Conservation (phyloP, 345 rosid species). For the Geranium brycei region DNA sequence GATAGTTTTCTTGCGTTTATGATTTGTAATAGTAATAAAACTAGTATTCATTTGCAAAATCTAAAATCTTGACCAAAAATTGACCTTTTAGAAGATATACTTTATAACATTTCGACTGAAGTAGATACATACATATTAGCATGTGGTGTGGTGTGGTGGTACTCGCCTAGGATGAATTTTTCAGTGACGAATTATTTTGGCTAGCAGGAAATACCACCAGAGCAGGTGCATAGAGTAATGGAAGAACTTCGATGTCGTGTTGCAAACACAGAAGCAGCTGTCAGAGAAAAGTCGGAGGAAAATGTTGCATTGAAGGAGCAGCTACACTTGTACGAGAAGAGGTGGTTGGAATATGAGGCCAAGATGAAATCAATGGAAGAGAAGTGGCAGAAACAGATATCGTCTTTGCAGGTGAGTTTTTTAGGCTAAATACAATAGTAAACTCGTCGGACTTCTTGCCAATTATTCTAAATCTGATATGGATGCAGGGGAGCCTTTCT, state of each 20-base stretch:
- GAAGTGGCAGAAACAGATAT: constrained; percentile 86
- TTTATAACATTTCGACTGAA: not conserved
- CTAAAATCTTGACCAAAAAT: no score
- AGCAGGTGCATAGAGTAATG: constrained; percentile 46
- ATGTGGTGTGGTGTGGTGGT: not conserved
- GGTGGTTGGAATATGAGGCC: constrained; percentile 68
- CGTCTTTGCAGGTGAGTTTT: constrained; percentile 64
- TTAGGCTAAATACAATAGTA: not conserved
- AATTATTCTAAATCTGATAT: no score
- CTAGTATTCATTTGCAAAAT: no score
- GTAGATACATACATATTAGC: not conserved
- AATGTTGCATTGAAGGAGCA: constrained; percentile 62
- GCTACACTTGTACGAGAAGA: constrained; percentile 51
- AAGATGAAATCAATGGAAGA: constrained; percentile 96
- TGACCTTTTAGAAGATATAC: no score
- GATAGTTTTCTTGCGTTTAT: not conserved
- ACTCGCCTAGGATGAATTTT: not conserved
- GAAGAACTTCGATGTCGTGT: constrained; percentile 64
- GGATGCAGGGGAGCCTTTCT: constrained; percentile 57
- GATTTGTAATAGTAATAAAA: no score
- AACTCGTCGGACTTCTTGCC: no score
- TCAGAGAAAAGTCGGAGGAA: constrained; percentile 71
- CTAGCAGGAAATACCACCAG: constrained; percentile 41
- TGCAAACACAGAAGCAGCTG: constrained; percentile 50
- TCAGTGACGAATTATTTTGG: constrained; percentile 2